phyloP scores from a whole-genome alignment of 306 rosid genomes.

The Notholithocarpus densiflorus region DNA sequence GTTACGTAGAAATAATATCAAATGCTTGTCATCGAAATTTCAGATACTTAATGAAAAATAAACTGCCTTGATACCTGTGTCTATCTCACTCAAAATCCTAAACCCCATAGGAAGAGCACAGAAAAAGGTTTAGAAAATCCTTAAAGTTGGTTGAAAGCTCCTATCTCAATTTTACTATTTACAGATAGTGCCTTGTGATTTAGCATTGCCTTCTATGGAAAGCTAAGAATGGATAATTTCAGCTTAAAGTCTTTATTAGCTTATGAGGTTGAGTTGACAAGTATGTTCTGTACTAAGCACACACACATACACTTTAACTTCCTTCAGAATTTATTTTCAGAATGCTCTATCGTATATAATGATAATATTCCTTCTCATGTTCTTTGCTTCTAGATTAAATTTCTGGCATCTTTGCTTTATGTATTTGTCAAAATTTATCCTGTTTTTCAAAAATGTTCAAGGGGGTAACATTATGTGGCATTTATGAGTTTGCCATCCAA shows the following conservation, averaged over 20 bases:
- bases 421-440: background rate
- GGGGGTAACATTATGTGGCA: background rate
- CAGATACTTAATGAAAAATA: background rate
- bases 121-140: background rate
- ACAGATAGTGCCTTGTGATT: background rate
- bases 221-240: background rate
- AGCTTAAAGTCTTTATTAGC: background rate
- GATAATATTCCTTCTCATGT: background rate
- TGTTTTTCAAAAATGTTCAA: background rate
- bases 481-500: constrained; percentile 6
- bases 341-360: background rate
- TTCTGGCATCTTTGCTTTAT: background rate
- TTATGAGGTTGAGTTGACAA: background rate
- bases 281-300: background rate
- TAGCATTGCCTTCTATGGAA: background rate
- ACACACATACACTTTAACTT: too few species aligned
- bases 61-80: background rate
- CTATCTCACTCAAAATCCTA: background rate
- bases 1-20: background rate
- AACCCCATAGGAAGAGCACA: background rate
- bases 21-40: background rate
- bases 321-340: background rate
- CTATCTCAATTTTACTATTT: background rate
- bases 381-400: background rate
- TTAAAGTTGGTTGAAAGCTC: background rate